phyloP scores from a whole-genome alignment of 345 rosid species.

The Lumnitzera racemosa region DNA sequence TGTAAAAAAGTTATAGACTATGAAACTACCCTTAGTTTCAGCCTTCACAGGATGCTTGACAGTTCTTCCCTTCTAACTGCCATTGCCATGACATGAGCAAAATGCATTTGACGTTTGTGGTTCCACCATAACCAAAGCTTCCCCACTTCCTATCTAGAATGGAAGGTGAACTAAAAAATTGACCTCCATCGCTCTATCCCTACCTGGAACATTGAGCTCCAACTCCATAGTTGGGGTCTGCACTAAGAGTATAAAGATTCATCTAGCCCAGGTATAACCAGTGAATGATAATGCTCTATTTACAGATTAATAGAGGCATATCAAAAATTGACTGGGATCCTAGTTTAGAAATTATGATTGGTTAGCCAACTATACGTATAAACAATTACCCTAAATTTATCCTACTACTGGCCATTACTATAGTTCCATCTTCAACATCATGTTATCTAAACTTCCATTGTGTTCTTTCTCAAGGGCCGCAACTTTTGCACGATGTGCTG shows the following conservation, averaged over 20 bases:
- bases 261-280: slow-evolving; percentile 25
- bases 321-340: slow-evolving; percentile 26
- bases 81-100: too few species aligned
- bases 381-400: slow-evolving; percentile 31
- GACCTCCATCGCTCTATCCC: slow-evolving; percentile 63
- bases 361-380: slow-evolving; percentile 38
- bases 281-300: slow-evolving; percentile 49
- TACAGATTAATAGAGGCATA: slow-evolving; percentile 60
- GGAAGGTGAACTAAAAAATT: slow-evolving; percentile 36
- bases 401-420: slow-evolving; percentile 16
- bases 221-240: slow-evolving; percentile 46
- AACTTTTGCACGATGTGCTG: slow-evolving; percentile 60
- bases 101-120: slow-evolving; percentile 4
- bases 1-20: too few species aligned
- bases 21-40: too few species aligned
- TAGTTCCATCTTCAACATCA: slow-evolving; percentile 42
- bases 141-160: slow-evolving; percentile 22
- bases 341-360: slow-evolving; percentile 26
- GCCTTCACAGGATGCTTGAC: too few species aligned
- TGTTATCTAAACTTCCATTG: slow-evolving; percentile 21
- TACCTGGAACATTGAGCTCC: slow-evolving; percentile 58
- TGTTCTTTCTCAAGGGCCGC: slow-evolving; percentile 56
- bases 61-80: too few species aligned
- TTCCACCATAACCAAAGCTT: slow-evolving; percentile 20
- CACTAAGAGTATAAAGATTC: slow-evolving; percentile 34